Base-by-base conservation (phyloP, 108 stramenopile genomes). In the Nitzschia sp. region DNA sequence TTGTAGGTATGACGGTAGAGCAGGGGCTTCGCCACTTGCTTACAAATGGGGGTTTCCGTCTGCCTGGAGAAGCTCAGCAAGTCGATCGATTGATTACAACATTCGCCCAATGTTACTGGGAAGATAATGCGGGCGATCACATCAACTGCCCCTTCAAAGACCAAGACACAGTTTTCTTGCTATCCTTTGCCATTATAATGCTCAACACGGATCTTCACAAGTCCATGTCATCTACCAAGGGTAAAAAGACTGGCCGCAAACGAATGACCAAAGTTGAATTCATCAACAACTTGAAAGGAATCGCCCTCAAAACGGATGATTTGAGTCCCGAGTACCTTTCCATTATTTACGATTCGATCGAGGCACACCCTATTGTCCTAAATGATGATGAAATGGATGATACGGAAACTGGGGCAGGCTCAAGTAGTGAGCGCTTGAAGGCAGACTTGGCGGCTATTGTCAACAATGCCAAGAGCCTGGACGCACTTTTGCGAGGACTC, bases 181-280 rank as follows among this genome's bases (percentile, higher is more conserved):
- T 99, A 17, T 85, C 95, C 30, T 99, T 97, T 81, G 94, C 97
- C 8, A 85, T 97, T 47, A 99, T 99, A 69, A 97, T 99, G 91
- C 80, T 99, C 17, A 99, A 99, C 79, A 99, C 98, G 2, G 98
- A 99, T 68, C 72, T 98, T 68, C 96, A 99, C 77, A 96, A 94
- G 75, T 70, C 79, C 38, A 61, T 70, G 34, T 23, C 35, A 26
- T 6, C 33, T 0, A 25, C 31, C 13, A 55, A 49, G 23, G 24
- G 33, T 28, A 63, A 76, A 63, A 71, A 76, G 64, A 28, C 28
- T 54, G 19, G 24, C 3, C 46, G 55, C 1, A 92, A 89, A 66
- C 91, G 82, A 68, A 99, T 99, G 97, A 90, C 96, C 31, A 85
- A 86, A 57, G 58, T 67, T 3, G 94, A 96, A 64, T 99, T 99